Evolutionary conservation across 495 filamentous ascomycete species (phyloP), one percentile per base, ranked within the genome.

Genomic region (Aspergillus steynii): DNA sequence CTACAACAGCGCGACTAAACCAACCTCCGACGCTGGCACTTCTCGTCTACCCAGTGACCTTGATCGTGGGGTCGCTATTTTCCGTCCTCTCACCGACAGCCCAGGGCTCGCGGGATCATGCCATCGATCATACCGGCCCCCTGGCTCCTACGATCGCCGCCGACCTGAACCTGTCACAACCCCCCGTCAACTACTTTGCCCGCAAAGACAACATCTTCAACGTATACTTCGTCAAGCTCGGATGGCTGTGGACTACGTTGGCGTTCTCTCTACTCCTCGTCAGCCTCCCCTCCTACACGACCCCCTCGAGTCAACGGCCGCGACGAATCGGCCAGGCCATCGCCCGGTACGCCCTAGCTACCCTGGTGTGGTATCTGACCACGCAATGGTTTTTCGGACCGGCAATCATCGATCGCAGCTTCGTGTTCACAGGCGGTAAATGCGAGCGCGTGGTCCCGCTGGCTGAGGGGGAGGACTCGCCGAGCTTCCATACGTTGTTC

Each of bases 341-440:
- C 7, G 48, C 87, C 9, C 79, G 95, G 2, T 98, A 92, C 83
- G 76, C 63, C 4, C 71, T 91, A 6, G 86, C 90, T 0, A 95
- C 92, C 5, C 51, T 71, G 2, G 90, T 85, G 77, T 96, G 92
- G 92, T 81, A 88, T 29, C 70, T 85, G 20, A 84, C 91, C 20
- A 99, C 96, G 65, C 95, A 97, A 79, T 97, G 94, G 95, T 97
- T 88, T 71, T 96, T 99, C 65, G 95, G 95, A 0, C 87, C 95
- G 26, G 80, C 91, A 6, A 77, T 98, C 12, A 95, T 97, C 63
- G 95, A 99, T 72, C 84, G 93, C 3, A 82, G 87, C 8, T 99
- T 98, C 62, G 68, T 83, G 14, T 74, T 90, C 64, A 96, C 90
- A 0, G 95, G 95, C 0, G 95, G 95, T 1, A 82, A 82, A 65